Percentiles rank a stretch among this genome's conserved stretches.
Evolutionary conservation across 768 basidiomycete species (phyloP).

Genomic region (Fistulinella prunicolor): DNA sequence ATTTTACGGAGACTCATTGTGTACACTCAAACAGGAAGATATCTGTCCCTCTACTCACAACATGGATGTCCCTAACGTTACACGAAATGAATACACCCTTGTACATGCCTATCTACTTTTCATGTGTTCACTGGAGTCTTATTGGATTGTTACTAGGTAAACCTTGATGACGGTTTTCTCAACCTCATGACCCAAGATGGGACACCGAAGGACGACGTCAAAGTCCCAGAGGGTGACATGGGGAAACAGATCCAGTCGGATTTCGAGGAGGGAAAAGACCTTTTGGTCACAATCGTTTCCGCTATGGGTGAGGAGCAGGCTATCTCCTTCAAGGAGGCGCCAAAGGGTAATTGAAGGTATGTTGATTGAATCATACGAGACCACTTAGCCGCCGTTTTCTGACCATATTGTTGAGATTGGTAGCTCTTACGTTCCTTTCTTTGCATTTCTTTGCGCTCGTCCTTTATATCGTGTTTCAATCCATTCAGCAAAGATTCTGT

Average conservation of each 20-base stretch:
- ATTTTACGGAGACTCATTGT: conserved; percentile 1
- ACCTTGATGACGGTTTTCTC: conserved; percentile 93
- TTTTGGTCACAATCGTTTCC: conserved; percentile 79
- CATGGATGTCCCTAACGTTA: conserved; percentile 98
- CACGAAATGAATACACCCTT: conserved; percentile 86
- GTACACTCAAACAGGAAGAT: conserved; percentile 63
- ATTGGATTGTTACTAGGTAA: conserved; percentile 45
- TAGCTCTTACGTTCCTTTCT: conserved; percentile 2
- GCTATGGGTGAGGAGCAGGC: conserved; percentile 95
- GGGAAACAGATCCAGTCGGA: conserved; percentile 64
- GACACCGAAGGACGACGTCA: conserved; percentile 87
- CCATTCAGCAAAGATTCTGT: conserved; percentile 22
- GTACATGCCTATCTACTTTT: conserved; percentile 39
- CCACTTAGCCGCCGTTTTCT: background rate
- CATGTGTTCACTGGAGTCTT: background rate
- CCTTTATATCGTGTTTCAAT: conserved; percentile 15
- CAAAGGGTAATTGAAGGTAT: conserved; percentile 47
- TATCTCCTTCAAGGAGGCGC: conserved; percentile 87
- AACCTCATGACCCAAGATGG: conserved; percentile 90
- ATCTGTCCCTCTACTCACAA: conserved; percentile 98
- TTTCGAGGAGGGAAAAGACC: conserved; percentile 87
- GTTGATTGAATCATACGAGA: too few relatives aligned
- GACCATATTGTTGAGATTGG: background rate
- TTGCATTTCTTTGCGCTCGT: conserved; percentile 18
- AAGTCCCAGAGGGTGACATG: conserved; percentile 81